Base-by-base conservation (phyloP, 768 basidiomycete species). In the Trametes gibbosa region DNA sequence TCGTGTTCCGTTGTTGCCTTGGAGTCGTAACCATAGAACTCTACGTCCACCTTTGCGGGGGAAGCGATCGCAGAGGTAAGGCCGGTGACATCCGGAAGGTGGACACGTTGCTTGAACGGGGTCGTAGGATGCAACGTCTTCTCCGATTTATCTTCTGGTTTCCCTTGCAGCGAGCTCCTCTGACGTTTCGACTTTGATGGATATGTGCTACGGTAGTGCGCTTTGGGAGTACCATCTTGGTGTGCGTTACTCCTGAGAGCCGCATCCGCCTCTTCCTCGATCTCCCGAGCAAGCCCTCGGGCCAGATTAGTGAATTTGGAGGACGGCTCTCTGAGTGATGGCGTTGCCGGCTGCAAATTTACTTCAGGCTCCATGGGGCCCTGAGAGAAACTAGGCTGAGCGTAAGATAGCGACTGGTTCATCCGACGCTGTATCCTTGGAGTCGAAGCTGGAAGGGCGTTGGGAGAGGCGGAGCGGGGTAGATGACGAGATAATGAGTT, bases 71-170 rank as follows among this genome's bases (percentile, higher is more conserved):
- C 92, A 43, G 79, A 86, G 0, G 90, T 94, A 10, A 94, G 70
- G 0, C 92, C 92, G 8, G 92, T 95, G 4, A 95, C 84, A 65
- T 94, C 92, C 0, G 91, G 92, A 2, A 92, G 74, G 50, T 86
- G 81, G 19, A 91, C 50, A 14, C 62, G 64, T 13, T 58, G 58
- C 43, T 65, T 69, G 62, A 59, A 62, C 12, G 67, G 69, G 0
- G 67, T 68, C 6, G 23, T 46, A 16, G 56, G 48, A 32, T 50
- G 58, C 21, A 59, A 34, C 19, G 21, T 37, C 34, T 32, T 48
- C 0, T 49, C 48, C 2, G 56, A 21, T 29, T 53, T 55, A 21
- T 63, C 49, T 35, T 75, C 75, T 0, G 51, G 62, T 25, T 66
- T 65, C 21, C 78, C 76, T 43, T 74, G 69, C 53, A 82, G 75